phyloP scores from a whole-genome alignment of 495 filamentous ascomycete species.

The Penicillium paradoxum region DNA sequence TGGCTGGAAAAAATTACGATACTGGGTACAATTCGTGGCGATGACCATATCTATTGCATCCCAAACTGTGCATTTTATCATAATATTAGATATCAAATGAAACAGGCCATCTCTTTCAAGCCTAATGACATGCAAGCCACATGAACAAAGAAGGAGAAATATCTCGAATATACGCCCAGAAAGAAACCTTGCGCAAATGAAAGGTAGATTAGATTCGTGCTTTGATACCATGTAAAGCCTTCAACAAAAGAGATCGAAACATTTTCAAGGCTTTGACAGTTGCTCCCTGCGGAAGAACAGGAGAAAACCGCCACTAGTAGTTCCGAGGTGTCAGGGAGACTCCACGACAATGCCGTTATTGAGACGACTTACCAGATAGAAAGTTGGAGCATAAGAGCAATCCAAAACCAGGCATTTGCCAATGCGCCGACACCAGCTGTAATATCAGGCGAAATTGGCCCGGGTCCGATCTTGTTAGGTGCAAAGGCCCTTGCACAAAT shows the following conservation, averaged over 20 bases:
- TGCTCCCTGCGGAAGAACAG: conserved; percentile 71
- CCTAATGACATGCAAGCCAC: no score
- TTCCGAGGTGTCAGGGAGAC: neutral
- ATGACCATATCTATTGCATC: no score
- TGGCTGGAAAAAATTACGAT: no score
- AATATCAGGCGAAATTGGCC: conserved; percentile 46
- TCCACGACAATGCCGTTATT: neutral
- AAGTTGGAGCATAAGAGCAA: conserved; percentile 56
- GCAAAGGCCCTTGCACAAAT: conserved; percentile 44
- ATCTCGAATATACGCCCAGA: no score
- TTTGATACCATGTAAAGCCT: neutral
- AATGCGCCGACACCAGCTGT: conserved; percentile 43
- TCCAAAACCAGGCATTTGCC: conserved; percentile 61
- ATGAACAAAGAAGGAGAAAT: no score
- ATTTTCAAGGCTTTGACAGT: conserved; percentile 55
- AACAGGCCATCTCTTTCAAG: no score
- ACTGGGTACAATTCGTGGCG: no score
- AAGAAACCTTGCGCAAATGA: neutral
- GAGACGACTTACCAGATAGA: conserved; percentile 50
- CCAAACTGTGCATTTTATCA: no score
- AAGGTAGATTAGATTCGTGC: neutral
- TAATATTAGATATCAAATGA: no score
- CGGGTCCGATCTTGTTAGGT: conserved; percentile 46
- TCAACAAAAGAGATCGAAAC: neutral
- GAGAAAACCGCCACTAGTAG: conserved; percentile 54